These are phyloP conservation scores for Cladorrhinum sp. DNA, from an alignment of 2,329 filamentous ascomycete species.

Conservation along the genomic window DNA sequence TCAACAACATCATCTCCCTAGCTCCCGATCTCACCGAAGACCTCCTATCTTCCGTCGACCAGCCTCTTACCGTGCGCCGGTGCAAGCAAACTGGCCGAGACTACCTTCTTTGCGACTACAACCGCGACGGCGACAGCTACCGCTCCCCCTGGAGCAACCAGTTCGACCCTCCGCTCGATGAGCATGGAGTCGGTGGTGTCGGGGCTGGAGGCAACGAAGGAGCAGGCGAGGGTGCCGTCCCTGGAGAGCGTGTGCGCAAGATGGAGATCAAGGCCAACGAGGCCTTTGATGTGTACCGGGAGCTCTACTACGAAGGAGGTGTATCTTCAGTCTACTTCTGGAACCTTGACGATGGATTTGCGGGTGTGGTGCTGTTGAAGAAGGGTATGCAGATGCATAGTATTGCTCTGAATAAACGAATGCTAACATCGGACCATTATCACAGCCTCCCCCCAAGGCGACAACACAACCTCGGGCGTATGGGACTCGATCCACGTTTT, in stretches of 20 bases:
- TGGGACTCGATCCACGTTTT: conserved; percentile 99
- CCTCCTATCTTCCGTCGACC: conserved; percentile 94
- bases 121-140: conserved; percentile 97
- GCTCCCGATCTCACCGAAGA: conserved; percentile 94
- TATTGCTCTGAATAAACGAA: neutral
- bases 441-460: conserved; percentile 60
- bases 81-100: conserved; percentile 88
- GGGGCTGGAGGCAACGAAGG: conserved; percentile 55
- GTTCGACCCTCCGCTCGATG: conserved; percentile 85
- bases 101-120: conserved; percentile 99
- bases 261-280: conserved; percentile 95
- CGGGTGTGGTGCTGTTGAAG: conserved; percentile 91
- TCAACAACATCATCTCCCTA: conserved; percentile 82
- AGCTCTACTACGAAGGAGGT: conserved; percentile 95
- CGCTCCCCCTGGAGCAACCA: conserved; percentile 98
- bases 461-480: conserved; percentile 68
- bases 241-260: conserved; percentile 84
- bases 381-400: conserved; percentile 60
- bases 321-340: conserved; percentile 97
- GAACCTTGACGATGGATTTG: conserved; percentile 97
- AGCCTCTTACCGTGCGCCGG: conserved; percentile 81
- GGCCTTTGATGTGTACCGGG: conserved; percentile 93
- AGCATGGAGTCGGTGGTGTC: conserved; percentile 49
- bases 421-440: neutral
- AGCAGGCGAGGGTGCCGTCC: conserved; percentile 75